Base-by-base conservation (phyloP, 108 stramenopile genomes). In the Cyclostephanos invisitatus region DNA sequence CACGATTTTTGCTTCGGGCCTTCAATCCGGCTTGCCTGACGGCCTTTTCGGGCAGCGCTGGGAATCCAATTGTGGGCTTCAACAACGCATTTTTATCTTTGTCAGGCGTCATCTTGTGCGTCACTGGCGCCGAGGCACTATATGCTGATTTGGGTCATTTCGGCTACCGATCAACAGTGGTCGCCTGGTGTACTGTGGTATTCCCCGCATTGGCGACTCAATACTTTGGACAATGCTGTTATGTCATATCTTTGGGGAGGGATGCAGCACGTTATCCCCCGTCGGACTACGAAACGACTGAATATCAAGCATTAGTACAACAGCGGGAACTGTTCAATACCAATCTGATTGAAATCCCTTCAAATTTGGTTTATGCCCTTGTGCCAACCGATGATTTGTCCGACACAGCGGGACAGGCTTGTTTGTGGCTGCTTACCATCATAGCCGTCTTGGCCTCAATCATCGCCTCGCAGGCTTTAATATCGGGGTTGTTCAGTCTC, bases 61-160 rank as follows among this genome's bases (percentile, higher is more conserved):
- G 28, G 24, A 42, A 42, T 56, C 55, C 55, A 1, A 14, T 28
- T 25, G 55, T 56, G 55, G 55, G 55, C 25, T 56, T 56, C 55
- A 12, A n/a, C 11, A 56, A 56, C 10, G 55, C 55, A 2, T 56
- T 56, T 28, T 56, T 56, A 10, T 28, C 27, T 11, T 56, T 56
- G 11, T 9, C 27, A 3, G 55, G 55, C 24, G 55, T 56, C 1
- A 32, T 32, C 32, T 32, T 32, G 32, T 32, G 32, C 4, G 32
- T 32, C 32, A 32, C 32, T 32, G 32, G 32, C 32, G 4, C 3
- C 4, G 32, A 53, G 51, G 51, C 51, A 57, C 28, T 57, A 27
- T 57, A 57, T 57, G 56, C 56, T 29, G 56, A 57, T 29, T 20
- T 57, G n/a, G 56, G 56, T 17, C 56, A 57, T 20, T 57, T 57